Conservation (phyloP, 345 rosid genomes). For the Populus alba region DNA sequence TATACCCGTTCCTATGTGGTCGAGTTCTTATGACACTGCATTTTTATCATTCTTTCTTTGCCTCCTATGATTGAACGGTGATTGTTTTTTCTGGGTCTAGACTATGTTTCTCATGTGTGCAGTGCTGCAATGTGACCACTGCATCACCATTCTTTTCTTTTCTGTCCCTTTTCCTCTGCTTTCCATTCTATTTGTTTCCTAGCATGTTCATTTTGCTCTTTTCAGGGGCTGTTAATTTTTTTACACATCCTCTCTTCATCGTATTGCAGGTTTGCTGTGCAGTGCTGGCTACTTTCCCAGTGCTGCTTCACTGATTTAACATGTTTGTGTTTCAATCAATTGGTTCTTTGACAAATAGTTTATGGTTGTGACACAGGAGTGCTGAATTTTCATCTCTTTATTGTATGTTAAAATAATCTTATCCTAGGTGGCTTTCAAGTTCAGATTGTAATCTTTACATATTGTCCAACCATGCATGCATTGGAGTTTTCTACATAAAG, state of each 20-base stretch:
- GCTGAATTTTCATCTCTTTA: too few relatives aligned
- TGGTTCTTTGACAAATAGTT: neutral
- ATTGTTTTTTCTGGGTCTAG: neutral
- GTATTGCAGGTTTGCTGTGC: neutral
- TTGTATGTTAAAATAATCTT: too few relatives aligned
- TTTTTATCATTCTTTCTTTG: neutral
- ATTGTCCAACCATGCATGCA: too few relatives aligned
- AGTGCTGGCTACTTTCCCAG: neutral
- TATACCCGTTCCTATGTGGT: neutral
- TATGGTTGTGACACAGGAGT: too few relatives aligned
- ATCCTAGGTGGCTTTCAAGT: too few relatives aligned
- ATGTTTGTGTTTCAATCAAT: neutral
- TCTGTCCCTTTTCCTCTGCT: neutral
- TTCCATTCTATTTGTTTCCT: neutral
- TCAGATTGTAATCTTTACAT: too few relatives aligned
- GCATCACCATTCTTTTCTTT: neutral
- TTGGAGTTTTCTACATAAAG: too few relatives aligned
- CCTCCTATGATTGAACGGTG: neutral
- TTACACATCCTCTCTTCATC: too few relatives aligned
- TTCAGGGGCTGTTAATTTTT: too few relatives aligned
- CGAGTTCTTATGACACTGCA: neutral
- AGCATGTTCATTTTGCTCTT: neutral
- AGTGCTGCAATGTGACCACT: neutral
- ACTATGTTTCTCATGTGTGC: neutral
- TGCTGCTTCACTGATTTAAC: neutral